These are phyloP conservation scores for Paramecium sonneborni DNA, from an alignment of 73 alveolate genomes.

Conservation along the genomic window DNA sequence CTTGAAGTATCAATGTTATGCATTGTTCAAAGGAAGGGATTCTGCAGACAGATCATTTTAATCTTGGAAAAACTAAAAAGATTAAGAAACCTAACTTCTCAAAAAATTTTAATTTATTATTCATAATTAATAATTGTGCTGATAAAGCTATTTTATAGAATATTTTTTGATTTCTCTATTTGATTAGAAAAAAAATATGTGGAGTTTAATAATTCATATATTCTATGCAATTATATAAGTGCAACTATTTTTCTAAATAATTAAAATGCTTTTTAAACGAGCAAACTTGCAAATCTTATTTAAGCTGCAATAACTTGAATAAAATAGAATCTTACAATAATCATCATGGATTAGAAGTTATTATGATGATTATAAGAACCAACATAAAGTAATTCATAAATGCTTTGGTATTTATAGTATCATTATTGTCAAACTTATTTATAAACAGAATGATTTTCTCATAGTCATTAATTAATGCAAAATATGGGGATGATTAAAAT, in stretches of 20 bases:
- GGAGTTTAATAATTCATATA: background rate
- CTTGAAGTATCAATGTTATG: background rate
- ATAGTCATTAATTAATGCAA: background rate
- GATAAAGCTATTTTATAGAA: no score
- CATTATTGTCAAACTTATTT: background rate
- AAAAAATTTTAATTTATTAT: background rate
- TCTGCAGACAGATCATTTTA: background rate
- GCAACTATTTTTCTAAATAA: background rate
- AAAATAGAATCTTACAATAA: background rate
- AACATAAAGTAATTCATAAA: background rate
- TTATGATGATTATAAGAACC: background rate
- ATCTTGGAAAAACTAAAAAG: background rate
- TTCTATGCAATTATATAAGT: background rate
- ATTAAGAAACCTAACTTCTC: background rate
- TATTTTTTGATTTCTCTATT: no score
- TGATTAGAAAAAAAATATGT: background rate
- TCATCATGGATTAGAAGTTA: background rate
- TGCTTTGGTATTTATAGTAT: background rate
- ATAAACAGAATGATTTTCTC: background rate
- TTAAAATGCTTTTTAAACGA: conserved; percentile 21
- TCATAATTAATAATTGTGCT: conserved; percentile 6
- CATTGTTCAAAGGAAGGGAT: background rate
- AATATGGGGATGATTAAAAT: no score
- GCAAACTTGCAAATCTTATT: background rate
- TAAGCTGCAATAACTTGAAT: background rate